Evolutionary conservation across 139 green algal species (phyloP).

Genomic region (Nannochloris sp.): DNA sequence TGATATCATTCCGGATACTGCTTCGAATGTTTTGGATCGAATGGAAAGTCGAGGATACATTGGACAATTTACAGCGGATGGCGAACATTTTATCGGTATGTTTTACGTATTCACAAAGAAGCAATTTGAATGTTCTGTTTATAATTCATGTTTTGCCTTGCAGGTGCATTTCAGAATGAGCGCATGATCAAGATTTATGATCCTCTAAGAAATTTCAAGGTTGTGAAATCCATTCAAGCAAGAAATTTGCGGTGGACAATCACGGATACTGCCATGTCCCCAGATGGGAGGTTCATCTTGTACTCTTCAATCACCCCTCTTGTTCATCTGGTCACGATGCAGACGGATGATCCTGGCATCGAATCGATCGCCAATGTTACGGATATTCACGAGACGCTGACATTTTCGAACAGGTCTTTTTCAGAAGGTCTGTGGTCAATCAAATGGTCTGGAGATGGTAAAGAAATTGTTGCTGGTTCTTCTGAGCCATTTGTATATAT

Average conservation of each 20-base stretch:
- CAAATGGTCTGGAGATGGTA: constrained; percentile 33
- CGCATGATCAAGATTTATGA: constrained; percentile 68
- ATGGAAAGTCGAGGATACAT: constrained; percentile 77
- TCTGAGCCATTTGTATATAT: constrained; percentile 61
- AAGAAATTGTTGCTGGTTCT: constrained; percentile 65
- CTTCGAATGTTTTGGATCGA: constrained; percentile 39
- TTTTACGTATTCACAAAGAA: no score
- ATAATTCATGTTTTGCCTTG: no score
- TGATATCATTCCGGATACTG: constrained; percentile 20
- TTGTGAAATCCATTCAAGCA: constrained; percentile 68
- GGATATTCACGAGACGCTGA: constrained; percentile 58
- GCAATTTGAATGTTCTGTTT: no score
- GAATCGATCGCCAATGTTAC: constrained; percentile 44
- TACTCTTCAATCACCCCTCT: constrained; percentile 66
- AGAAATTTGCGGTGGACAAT: constrained; percentile 63
- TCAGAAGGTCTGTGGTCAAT: constrained; percentile 48
- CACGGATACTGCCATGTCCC: constrained; percentile 72
- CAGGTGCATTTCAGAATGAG: constrained; percentile 44
- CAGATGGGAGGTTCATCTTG: constrained; percentile 66
- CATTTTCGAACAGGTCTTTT: constrained; percentile 23
- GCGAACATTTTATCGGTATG: constrained; percentile 36
- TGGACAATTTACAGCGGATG: constrained; percentile 74
- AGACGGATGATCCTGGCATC: constrained; percentile 13
- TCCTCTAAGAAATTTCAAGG: constrained; percentile 35
- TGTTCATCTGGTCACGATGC: constrained; percentile 59